Conservation (phyloP, 345 rosid species). For the Acer campestre region DNA sequence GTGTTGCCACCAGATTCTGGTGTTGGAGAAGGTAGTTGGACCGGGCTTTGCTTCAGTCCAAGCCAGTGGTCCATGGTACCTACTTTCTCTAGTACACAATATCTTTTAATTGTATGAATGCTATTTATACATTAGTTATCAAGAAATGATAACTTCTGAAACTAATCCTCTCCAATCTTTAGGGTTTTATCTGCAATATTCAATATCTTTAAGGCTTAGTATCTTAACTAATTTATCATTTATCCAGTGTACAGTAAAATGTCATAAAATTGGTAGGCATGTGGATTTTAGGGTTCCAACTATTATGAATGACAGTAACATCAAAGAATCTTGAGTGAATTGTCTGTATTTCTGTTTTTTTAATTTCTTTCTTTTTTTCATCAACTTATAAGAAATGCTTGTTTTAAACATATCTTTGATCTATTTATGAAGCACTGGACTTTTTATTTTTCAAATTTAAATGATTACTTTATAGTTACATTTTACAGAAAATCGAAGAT, state of each 20-base stretch:
- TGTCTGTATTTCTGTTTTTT: no score
- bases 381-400: no score
- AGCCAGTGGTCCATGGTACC: slow-evolving; percentile 64
- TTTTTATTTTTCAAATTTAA: neutral
- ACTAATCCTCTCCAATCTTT: neutral
- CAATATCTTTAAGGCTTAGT: neutral
- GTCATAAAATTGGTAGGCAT: neutral
- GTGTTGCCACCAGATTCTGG: slow-evolving; percentile 67
- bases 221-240: neutral
- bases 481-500: neutral
- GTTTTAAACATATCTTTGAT: no score
- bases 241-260: neutral
- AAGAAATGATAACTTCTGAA: neutral
- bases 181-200: neutral
- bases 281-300: neutral
- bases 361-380: no score
- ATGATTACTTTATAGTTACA: neutral
- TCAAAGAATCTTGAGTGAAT: no score
- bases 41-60: slow-evolving; percentile 76
- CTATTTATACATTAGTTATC: neutral
- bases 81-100: neutral
- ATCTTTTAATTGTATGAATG: neutral
- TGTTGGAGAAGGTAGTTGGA: slow-evolving; percentile 77
- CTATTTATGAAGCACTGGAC: neutral
- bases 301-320: no score